Percentiles rank a stretch among this genome's conserved stretches.
Conservation (phyloP, 2,329 filamentous ascomycete species). For the Sarocladium oryzae region DNA sequence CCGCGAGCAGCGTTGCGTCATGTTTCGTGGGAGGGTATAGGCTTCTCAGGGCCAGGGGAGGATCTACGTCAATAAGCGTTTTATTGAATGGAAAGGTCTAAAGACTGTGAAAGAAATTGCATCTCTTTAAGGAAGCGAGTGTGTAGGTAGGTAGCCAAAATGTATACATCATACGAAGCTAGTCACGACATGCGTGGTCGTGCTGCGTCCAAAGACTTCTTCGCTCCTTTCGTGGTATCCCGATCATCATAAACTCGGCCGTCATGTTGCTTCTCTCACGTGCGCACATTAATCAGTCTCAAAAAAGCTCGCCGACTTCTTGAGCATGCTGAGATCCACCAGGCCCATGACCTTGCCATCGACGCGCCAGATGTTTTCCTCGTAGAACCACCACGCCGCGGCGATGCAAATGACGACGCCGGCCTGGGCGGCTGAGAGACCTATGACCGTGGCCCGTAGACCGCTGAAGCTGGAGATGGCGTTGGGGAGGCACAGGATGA, state of each 20-base stretch:
- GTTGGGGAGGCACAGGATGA: slow-evolving; percentile 35
- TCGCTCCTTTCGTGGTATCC: not conserved
- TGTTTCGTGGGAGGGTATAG: too few species aligned
- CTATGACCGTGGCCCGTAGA: slow-evolving; percentile 32
- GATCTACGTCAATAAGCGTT: too few species aligned
- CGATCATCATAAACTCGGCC: slow-evolving; percentile 2
- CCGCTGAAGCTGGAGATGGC: slow-evolving; percentile 27
- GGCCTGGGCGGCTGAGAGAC: slow-evolving; percentile 34
- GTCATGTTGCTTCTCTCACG: not conserved
- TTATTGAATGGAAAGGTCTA: too few species aligned
- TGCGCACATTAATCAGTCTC: slow-evolving; percentile 28
- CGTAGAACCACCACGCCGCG: slow-evolving; percentile 34
- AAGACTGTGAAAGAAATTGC: too few species aligned
- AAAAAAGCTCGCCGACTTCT: slow-evolving; percentile 38
- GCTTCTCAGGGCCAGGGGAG: too few species aligned
- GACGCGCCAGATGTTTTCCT: slow-evolving; percentile 32
- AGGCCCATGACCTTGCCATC: slow-evolving; percentile 43
- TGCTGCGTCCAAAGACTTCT: not conserved
- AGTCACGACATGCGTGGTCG: not conserved
- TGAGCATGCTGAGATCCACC: slow-evolving; percentile 37
- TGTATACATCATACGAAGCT: too few species aligned
- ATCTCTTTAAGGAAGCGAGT: not conserved
- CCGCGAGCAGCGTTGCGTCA: too few species aligned
- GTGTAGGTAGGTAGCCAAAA: too few species aligned
- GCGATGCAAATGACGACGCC: slow-evolving; percentile 27